Evolutionary conservation across 2,329 filamentous ascomycete species (phyloP), one percentile per base, ranked within the genome.

Genomic region (Dothideomycetes sp.): DNA sequence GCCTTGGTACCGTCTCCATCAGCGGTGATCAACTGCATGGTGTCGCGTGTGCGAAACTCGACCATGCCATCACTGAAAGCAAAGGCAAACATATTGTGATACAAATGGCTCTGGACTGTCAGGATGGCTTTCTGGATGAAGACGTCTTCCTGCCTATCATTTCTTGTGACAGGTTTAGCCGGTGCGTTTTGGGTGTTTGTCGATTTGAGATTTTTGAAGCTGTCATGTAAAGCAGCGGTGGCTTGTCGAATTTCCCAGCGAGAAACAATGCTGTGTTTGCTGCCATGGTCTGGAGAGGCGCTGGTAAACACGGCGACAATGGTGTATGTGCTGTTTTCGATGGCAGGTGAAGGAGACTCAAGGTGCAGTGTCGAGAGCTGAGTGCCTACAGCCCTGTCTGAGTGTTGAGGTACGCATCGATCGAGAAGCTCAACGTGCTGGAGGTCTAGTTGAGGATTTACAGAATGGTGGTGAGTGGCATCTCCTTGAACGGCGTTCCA

Each of bases 11-110:
- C 62, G 51, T 82, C 80, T 19, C 73, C 70, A 42, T 81, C 73
- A 4, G 74, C 71, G 47, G 76, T 78, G 1, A 88, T 66, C 7
- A 47, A 39, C 4, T 76, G 70, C 73, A 94, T 81, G 0, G 76
- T 83, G 33, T 74, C 70, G 9, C 86, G 75, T 53, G 93, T 83
- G 42, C 84, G 77, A 59, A 89, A 84, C 50, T 91, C 80, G 3
- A 93, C 69, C 0, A 78, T 82, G 9, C 88, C 84, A 56, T 94
- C 87, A 46, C 83, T 83, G 51, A 84, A 84, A 18, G 74, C 73
- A 44, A 94, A 68, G 20, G 81, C 78, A 2, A 94, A 48, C 2
- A 82, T 70, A 44, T 78, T 85, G 34, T 83, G 82, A 45, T 81
- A 77, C 51, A 82, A 81, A 13, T 83, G 68, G 2, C 77, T 66